Conservation (phyloP, 2,329 filamentous ascomycete genomes). For the Colletotrichum melonis region DNA sequence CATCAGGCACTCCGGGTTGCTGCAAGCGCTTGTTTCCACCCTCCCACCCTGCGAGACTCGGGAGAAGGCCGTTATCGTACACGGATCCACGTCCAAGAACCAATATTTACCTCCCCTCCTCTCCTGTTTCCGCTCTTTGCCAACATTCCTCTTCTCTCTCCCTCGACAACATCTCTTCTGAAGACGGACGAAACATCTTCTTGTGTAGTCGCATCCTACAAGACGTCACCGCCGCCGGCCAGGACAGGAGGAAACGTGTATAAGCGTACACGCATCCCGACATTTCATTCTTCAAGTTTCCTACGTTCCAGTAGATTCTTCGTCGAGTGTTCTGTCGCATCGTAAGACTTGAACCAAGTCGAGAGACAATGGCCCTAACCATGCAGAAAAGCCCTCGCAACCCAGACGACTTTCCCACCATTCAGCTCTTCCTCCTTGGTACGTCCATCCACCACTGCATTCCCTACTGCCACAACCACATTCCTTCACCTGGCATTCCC, state of each 20-base stretch:
- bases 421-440: conserved; percentile 89
- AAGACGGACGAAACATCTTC: conserved; percentile 18
- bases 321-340: conserved; percentile 50
- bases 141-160: conserved; percentile 27
- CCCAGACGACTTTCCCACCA: conserved; percentile 81
- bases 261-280: conserved; percentile 28
- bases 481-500: neutral
- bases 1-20: conserved; percentile 17
- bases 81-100: conserved; percentile 24
- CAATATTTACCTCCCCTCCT: conserved; percentile 30
- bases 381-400: conserved; percentile 65
- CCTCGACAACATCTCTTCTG: conserved; percentile 20
- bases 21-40: conserved; percentile 29
- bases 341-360: conserved; percentile 56
- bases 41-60: neutral
- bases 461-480: neutral
- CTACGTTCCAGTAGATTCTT: conserved; percentile 28
- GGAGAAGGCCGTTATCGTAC: conserved; percentile 31
- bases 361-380: conserved; percentile 63
- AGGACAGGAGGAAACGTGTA: conserved; percentile 31
- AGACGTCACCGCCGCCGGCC: conserved; percentile 23
- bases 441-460: conserved; percentile 46
- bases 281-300: conserved; percentile 35
- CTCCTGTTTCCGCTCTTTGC: conserved; percentile 25
- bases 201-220: conserved; percentile 2